These are phyloP conservation scores for Stachybotrys elegans DNA, from an alignment of 2,329 filamentous ascomycete species.

Conservation along the genomic window DNA sequence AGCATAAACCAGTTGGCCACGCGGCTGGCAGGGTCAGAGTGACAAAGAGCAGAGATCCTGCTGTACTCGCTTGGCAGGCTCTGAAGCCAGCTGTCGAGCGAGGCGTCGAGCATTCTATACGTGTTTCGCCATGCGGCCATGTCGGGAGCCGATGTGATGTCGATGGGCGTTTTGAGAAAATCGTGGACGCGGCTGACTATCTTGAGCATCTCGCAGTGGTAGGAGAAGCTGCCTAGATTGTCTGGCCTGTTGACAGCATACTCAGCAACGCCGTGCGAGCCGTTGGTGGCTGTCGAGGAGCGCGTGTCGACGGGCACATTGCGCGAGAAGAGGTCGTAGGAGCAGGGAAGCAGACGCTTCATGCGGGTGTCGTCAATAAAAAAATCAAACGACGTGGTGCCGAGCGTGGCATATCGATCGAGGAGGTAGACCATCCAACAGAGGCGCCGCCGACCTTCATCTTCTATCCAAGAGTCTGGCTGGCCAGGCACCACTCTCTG, in stretches of 20 bases:
- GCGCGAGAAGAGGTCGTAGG: slow-evolving; percentile 38
- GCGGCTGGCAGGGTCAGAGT: slow-evolving; percentile 38
- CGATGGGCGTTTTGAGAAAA: slow-evolving; percentile 34
- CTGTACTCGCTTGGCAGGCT: slow-evolving; percentile 38
- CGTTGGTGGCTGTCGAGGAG: slow-evolving; percentile 18
- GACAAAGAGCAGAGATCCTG: slow-evolving; percentile 38
- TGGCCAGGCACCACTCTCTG: slow-evolving; percentile 27
- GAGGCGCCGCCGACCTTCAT: slow-evolving; percentile 34
- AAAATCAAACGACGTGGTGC: slow-evolving; percentile 35
- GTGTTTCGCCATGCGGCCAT: slow-evolving; percentile 36
- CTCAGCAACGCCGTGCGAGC: slow-evolving; percentile 16
- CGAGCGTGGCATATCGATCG: slow-evolving; percentile 38
- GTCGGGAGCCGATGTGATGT: slow-evolving; percentile 30
- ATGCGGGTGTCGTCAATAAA: slow-evolving; percentile 33
- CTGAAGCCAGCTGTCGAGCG: slow-evolving; percentile 36
- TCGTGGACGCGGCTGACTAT: slow-evolving; percentile 38
- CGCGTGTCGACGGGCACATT: slow-evolving; percentile 38
- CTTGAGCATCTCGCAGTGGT: slow-evolving; percentile 38
- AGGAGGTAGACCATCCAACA: slow-evolving; percentile 42
- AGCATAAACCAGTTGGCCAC: slow-evolving; percentile 44
- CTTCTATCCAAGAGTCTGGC: slow-evolving; percentile 39
- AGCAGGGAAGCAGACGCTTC: slow-evolving; percentile 35
- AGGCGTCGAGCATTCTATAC: slow-evolving; percentile 31
- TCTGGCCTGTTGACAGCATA: slow-evolving; percentile 32
- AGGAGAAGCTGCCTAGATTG: slow-evolving; percentile 39